These are phyloP conservation scores for Tripidium arundinaceum DNA, from an alignment of 202 grass and related monocot species.

Conservation along the genomic window DNA sequence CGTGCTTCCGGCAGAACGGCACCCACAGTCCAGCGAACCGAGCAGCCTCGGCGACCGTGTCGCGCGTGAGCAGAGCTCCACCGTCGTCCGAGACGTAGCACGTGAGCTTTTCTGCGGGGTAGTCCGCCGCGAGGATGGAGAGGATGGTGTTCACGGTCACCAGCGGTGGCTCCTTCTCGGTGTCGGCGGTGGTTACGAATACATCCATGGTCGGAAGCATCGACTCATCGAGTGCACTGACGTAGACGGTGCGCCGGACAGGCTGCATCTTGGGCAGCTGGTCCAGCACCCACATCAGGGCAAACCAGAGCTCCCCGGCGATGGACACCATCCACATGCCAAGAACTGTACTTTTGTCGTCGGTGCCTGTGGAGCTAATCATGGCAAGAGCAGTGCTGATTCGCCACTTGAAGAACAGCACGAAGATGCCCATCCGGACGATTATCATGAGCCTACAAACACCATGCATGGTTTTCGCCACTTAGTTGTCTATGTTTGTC, in stretches of 20 bases:
- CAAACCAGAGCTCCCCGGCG: constrained; percentile 66
- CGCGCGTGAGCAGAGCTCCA: constrained; percentile 33
- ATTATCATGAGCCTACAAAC: constrained; percentile 9
- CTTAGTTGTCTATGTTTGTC: too few relatives aligned
- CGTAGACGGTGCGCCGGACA: constrained; percentile 9
- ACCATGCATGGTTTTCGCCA: background rate
- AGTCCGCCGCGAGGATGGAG: constrained; percentile 55
- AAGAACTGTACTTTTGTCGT: background rate
- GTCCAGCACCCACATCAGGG: constrained; percentile 40
- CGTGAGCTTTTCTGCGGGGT: constrained; percentile 44
- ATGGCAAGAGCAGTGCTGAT: background rate
- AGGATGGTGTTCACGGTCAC: constrained; percentile 56
- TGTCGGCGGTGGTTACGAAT: constrained; percentile 56
- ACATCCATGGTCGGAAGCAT: constrained; percentile 42
- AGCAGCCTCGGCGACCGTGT: constrained; percentile 28
- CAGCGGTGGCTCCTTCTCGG: constrained; percentile 52
- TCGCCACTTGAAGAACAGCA: constrained; percentile 39
- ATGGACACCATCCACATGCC: constrained; percentile 30
- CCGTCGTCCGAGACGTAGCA: constrained; percentile 57
- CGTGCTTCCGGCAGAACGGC: constrained; percentile 55
- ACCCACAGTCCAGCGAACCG: constrained; percentile 51
- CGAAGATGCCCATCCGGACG: constrained; percentile 29
- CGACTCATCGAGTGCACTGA: background rate
- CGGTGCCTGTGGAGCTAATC: background rate
- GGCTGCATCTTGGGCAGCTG: constrained; percentile 40